Percentiles rank a stretch among this genome's conserved stretches.
Conservation (phyloP, 169 alveolate species). For the Babesia ovis region DNA sequence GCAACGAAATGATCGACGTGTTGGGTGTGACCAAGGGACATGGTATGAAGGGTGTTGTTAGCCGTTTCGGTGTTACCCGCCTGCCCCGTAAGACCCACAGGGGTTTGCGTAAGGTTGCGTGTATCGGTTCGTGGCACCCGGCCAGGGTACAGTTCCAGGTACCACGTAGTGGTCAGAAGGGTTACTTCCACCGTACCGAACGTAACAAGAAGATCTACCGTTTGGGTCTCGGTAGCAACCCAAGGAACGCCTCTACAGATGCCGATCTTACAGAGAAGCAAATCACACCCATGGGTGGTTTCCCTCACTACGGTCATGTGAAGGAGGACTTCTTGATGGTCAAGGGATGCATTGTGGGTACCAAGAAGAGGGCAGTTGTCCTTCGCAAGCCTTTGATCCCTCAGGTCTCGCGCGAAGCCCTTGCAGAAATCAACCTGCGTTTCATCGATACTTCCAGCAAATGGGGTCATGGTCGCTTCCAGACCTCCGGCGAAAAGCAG, state of each 20-base stretch:
- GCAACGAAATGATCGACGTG: constrained; percentile 97
- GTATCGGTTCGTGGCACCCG: constrained; percentile 99
- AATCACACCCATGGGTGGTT: constrained; percentile 99
- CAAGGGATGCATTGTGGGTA: constrained; percentile 98
- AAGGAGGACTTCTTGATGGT: constrained; percentile 97
- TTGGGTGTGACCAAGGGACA: constrained; percentile 99
- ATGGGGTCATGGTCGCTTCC: constrained; percentile 99
- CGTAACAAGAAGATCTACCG: constrained; percentile 99
- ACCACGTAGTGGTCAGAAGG: constrained; percentile 99
- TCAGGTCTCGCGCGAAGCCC: constrained; percentile 91
- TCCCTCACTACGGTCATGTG: constrained; percentile 99
- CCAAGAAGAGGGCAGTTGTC: constrained; percentile 95
- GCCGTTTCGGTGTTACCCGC: constrained; percentile 99
- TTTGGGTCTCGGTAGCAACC: constrained; percentile 93
- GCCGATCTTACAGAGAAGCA: constrained; percentile 97
- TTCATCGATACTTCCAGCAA: constrained; percentile 99
- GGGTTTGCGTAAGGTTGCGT: constrained; percentile 99
- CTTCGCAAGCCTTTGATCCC: constrained; percentile 96
- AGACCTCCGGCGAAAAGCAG: constrained; percentile 97
- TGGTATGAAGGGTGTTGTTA: constrained; percentile 98
- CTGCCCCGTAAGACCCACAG: constrained; percentile 99
- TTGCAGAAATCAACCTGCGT: constrained; percentile 93
- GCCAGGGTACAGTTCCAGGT: constrained; percentile 99
- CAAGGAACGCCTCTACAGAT: constrained; percentile 94
- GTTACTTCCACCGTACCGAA: constrained; percentile 99